phyloP scores from a whole-genome alignment of 495 filamentous ascomycete genomes.

The Daldinia grandis region DNA sequence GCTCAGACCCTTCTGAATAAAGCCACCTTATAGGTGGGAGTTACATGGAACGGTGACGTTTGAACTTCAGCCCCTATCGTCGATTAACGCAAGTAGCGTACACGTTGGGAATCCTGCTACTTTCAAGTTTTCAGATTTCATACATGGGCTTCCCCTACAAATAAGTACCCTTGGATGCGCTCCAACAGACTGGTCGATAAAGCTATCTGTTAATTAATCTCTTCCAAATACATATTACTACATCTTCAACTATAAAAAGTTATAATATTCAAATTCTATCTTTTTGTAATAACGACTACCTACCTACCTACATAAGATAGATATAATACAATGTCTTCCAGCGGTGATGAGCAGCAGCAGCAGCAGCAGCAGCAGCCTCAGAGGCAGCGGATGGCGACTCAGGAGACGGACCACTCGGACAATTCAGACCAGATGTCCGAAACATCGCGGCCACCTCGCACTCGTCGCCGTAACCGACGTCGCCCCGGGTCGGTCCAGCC shows the following conservation, averaged over 20 bases:
- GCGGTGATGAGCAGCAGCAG: constrained; percentile 29
- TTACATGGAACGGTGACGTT: constrained; percentile 39
- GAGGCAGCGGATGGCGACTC: constrained; percentile 16
- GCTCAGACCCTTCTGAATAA: constrained; percentile 2
- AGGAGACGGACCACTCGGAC: constrained; percentile 36
- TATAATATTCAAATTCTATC: neutral
- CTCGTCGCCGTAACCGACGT: constrained; percentile 36
- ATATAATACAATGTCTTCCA: constrained; percentile 39
- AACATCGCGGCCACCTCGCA: constrained; percentile 43
- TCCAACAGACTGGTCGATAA: neutral
- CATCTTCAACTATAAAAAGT: constrained; percentile 2
- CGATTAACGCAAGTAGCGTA: constrained; percentile 33
- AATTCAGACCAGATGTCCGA: constrained; percentile 57
- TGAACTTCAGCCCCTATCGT: constrained; percentile 23
- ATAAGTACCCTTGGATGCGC: constrained; percentile 22
- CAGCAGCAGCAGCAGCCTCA: constrained; percentile 18
- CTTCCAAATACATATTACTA: neutral
- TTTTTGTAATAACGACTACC: neutral
- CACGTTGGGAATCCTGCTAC: constrained; percentile 20
- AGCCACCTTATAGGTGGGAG: neutral
- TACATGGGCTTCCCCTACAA: constrained; percentile 16
- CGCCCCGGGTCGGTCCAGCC: constrained; percentile 37
- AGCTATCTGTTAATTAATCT: neutral
- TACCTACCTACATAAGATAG: neutral
- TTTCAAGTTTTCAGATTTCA: constrained; percentile 18